These are phyloP conservation scores for Bodo saltans DNA, from an alignment of 78 protist species.

Conservation along the genomic window DNA sequence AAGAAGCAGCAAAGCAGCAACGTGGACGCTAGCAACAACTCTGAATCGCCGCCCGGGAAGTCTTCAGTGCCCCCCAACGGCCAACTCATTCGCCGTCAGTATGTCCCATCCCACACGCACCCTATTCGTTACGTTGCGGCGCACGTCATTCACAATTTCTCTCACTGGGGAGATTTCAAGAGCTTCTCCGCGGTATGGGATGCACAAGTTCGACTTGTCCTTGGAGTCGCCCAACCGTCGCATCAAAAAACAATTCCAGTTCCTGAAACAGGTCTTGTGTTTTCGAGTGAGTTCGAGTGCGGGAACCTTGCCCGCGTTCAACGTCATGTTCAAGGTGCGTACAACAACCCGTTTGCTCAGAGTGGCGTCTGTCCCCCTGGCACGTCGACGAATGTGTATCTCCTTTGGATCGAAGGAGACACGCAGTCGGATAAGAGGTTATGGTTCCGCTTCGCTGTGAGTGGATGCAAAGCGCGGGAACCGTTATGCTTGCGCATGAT, in stretches of 20 bases:
- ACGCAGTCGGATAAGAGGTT: background rate
- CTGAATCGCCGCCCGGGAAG: no score
- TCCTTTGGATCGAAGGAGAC: background rate
- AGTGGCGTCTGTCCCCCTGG: no score
- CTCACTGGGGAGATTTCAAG: background rate
- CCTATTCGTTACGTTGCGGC: no score
- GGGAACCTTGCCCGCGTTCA: background rate
- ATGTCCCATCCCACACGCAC: no score
- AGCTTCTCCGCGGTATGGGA: background rate
- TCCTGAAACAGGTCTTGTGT: background rate
- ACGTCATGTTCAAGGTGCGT: background rate
- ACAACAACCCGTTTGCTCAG: background rate
- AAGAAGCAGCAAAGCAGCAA: no score
- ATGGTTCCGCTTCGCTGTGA: constrained; percentile 36
- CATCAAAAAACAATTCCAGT: background rate
- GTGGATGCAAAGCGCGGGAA: background rate
- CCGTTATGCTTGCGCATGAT: constrained; percentile 13
- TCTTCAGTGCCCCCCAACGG: no score
- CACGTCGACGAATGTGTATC: background rate
- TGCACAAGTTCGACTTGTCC: background rate
- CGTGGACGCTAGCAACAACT: no score
- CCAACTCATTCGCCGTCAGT: no score
- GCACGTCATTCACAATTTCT: background rate
- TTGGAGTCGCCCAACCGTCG: background rate
- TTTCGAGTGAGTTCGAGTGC: constrained; percentile 10